phyloP scores from a whole-genome alignment of 371 early-diverging fungal species.

The Paraphysoderma sedebokerense region DNA sequence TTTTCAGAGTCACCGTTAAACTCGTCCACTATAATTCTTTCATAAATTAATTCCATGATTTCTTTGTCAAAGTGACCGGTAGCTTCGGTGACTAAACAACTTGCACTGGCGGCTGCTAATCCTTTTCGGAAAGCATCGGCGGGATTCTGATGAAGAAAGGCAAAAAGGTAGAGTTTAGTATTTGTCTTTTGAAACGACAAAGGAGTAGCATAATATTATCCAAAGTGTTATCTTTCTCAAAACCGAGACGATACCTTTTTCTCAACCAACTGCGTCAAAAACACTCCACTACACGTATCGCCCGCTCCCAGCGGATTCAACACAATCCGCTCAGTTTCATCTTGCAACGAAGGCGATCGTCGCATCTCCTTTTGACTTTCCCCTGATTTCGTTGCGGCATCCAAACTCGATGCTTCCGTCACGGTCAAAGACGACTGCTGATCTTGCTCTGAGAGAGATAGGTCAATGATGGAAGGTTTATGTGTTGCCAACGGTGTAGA shows the following conservation, averaged over 20 bases:
- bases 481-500: background rate
- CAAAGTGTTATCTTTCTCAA: background rate
- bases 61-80: constrained; percentile 18
- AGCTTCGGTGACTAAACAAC: constrained; percentile 19
- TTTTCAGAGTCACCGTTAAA: no score
- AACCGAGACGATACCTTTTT: constrained; percentile 1
- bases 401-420: background rate
- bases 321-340: constrained; percentile 2
- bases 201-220: background rate
- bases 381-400: background rate
- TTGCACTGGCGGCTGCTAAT: constrained; percentile 26
- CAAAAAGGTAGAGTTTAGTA: constrained; percentile 2
- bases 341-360: no score
- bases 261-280: constrained; percentile 16
- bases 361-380: no score
- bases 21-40: constrained; percentile 4
- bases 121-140: constrained; percentile 17
- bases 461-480: background rate
- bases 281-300: constrained; percentile 25
- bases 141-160: constrained; percentile 5
- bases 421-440: background rate
- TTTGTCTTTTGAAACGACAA: background rate
- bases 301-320: constrained; percentile 31
- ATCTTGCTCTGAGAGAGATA: background rate
- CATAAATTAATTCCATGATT: constrained; percentile 12